These are phyloP conservation scores for Biscogniauxia sp. DNA, from an alignment of 2,329 filamentous ascomycete species.

Conservation along the genomic window DNA sequence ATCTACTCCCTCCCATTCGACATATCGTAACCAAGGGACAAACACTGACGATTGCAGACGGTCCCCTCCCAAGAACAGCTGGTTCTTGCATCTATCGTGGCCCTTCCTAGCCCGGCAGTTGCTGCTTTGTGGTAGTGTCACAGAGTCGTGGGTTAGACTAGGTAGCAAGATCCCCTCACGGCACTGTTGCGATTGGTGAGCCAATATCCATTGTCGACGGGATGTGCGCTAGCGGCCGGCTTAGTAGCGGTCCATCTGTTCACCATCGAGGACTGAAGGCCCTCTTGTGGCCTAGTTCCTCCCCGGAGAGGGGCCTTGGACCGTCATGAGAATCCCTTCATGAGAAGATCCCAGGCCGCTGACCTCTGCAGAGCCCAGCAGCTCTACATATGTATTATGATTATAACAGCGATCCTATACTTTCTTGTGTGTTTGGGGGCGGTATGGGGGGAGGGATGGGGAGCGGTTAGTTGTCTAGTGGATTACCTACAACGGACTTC, in stretches of 20 bases:
- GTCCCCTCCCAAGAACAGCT: background rate
- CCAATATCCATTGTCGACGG: background rate
- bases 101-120: background rate
- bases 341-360: background rate
- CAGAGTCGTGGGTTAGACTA: background rate
- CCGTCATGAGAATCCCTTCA: background rate
- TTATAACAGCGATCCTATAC: background rate
- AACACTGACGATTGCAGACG: background rate
- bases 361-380: constrained; percentile 5
- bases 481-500: constrained; percentile 24
- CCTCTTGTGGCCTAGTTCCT: background rate
- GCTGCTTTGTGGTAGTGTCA: background rate
- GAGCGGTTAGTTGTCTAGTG: constrained; percentile 7
- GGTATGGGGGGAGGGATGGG: background rate
- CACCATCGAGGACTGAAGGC: background rate
- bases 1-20: background rate
- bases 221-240: background rate
- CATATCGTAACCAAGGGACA: background rate
- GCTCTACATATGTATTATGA: constrained; percentile 2
- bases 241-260: background rate
- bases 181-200: background rate
- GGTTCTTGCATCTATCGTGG: background rate
- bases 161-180: background rate
- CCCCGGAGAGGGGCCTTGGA: background rate
- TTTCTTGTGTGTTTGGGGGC: background rate